Evolutionary conservation across 2,329 filamentous ascomycete genomes (phyloP), one percentile per base, ranked within the genome.

Genomic region (Stylonectria norvegica): DNA sequence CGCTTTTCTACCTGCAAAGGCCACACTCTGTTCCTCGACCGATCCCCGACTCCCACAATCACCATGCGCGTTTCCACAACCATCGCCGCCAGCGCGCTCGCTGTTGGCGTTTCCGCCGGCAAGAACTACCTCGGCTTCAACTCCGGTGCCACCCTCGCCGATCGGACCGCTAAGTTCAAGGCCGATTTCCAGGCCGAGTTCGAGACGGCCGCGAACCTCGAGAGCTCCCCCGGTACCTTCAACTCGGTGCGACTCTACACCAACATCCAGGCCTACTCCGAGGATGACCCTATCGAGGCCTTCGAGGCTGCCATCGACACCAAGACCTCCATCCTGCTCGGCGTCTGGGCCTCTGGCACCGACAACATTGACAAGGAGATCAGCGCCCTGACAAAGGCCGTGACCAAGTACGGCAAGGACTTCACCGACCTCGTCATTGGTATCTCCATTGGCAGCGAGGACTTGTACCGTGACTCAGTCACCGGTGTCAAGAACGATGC

Each of bases 251-350:
- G 81, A 37, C 69, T 84, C 20, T 85, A 86, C 72, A 86, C 83
- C 60, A 81, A 78, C 70, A 78, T 83, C 59, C 75, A 79, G 63
- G 74, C 73, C 57, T 69, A 78, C 64, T 70, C 83, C 58, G 76
- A 86, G 70, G 76, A 78, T 53, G 85, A 91, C 64, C 89, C 89
- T 37, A 72, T 95, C 59, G 71, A 88, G 70, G 89, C 89, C 29
- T 79, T 91, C 67, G 86, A 88, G 67, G 82, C 82, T 23, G 81
- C 82, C 54, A 69, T 83, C 32, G 67, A 71, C 43, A 80, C 78
- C 46, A 69, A 79, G 30, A 80, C 77, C 14, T 66, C 74, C 49
- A 66, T 86, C 31, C 76, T 85, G 23, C 78, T 83, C 36, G 81
- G 82, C 48, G 67, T 85, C 56, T 86, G 82, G 82, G 63, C 74